Conservation (phyloP, 805 yeast genomes). For the Tetrapisispora namnaoensis region DNA sequence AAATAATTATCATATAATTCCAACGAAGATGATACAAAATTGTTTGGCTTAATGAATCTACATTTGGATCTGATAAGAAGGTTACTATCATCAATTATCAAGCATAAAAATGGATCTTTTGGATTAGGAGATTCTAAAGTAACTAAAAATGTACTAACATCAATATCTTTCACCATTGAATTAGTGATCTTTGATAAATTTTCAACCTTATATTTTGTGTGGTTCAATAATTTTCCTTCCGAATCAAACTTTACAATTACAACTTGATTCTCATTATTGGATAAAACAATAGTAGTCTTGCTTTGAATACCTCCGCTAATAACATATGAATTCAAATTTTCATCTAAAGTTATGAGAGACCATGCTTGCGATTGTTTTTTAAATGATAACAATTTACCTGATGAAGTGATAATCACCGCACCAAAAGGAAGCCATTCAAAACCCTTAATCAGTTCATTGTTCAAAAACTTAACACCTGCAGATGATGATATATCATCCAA, state of each 20-base stretch:
- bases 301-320: slow-evolving; percentile 34
- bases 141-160: slow-evolving; percentile 26
- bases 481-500: slow-evolving; percentile 29
- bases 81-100: slow-evolving; percentile 27
- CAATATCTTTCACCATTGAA: slow-evolving; percentile 29
- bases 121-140: slow-evolving; percentile 64
- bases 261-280: slow-evolving; percentile 35
- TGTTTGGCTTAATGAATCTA: slow-evolving; percentile 33
- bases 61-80: slow-evolving; percentile 20
- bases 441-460: slow-evolving; percentile 53
- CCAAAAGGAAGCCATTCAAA: slow-evolving; percentile 41
- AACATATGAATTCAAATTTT: slow-evolving; percentile 32
- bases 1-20: slow-evolving; percentile 36
- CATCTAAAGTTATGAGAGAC: slow-evolving; percentile 18
- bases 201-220: slow-evolving; percentile 16
- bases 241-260: slow-evolving; percentile 35
- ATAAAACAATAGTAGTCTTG: slow-evolving; percentile 28
- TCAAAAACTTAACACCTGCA: slow-evolving; percentile 24
- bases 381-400: slow-evolving; percentile 40
- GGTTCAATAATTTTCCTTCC: slow-evolving; percentile 23
- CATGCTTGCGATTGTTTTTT: slow-evolving; percentile 16
- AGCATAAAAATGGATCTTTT: slow-evolving; percentile 39
- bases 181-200: slow-evolving; percentile 42
- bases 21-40: slow-evolving; percentile 53
- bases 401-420: slow-evolving; percentile 46